Conservation (phyloP, 495 filamentous ascomycete species). For the Lasiosphaeriaceae sp. region DNA sequence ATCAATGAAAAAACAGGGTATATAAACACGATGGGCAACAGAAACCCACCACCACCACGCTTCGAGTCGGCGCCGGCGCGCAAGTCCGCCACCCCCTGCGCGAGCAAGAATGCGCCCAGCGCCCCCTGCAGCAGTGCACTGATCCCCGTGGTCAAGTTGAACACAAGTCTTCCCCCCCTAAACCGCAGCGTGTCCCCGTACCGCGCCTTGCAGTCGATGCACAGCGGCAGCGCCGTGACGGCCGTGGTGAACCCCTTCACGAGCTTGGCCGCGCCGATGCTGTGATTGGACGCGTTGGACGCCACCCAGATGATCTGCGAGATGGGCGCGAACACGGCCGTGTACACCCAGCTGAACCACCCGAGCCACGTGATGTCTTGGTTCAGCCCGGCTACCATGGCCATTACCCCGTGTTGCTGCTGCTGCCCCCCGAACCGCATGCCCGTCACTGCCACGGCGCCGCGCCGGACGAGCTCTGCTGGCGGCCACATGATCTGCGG, state of each 20-base stretch:
- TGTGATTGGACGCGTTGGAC: slow-evolving; percentile 2
- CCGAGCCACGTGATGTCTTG: not conserved
- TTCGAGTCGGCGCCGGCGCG: too few species aligned
- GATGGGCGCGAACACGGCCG: slow-evolving; percentile 1
- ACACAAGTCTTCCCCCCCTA: not conserved
- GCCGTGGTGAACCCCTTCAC: slow-evolving; percentile 10
- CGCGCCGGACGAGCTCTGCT: slow-evolving; percentile 2
- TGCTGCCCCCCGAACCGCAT: too few species aligned
- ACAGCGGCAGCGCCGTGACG: slow-evolving; percentile 9
- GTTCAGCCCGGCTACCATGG: too few species aligned
- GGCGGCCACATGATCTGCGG: slow-evolving; percentile 5
- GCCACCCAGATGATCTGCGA: slow-evolving; percentile 8
- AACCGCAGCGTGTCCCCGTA: slow-evolving; percentile 1
- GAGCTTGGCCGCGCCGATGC: slow-evolving; percentile 8
- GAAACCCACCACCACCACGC: too few species aligned
- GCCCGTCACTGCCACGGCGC: not conserved
- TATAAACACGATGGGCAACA: not conserved
- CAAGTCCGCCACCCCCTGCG: too few species aligned
- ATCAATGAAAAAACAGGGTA: slow-evolving; percentile 5
- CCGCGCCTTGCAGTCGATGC: slow-evolving; percentile 8
- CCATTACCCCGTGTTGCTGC: too few species aligned
- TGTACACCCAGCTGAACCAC: slow-evolving; percentile 9
- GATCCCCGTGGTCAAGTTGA: too few species aligned
- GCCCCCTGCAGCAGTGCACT: too few species aligned
- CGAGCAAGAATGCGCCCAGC: too few species aligned